phyloP scores from a whole-genome alignment of 2,329 filamentous ascomycete genomes.

The Arthroderma sp. region DNA sequence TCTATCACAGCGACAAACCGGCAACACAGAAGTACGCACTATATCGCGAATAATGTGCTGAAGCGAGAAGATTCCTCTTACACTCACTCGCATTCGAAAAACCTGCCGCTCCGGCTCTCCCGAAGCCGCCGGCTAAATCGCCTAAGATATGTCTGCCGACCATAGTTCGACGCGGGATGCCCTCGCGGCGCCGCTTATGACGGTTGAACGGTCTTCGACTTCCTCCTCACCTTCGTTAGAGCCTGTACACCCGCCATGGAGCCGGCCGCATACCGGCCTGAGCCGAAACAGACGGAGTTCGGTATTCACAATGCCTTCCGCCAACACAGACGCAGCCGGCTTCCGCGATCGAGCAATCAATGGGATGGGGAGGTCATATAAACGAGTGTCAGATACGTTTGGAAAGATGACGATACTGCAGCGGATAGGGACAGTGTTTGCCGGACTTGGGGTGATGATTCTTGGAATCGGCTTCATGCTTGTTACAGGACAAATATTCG shows the following conservation, averaged over 20 bases:
- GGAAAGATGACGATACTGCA: constrained; percentile 43
- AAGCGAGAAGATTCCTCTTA: not conserved
- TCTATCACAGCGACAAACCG: not conserved
- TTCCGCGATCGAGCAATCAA: constrained; percentile 31
- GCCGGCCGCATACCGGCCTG: constrained; percentile 31
- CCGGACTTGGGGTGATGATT: constrained; percentile 40
- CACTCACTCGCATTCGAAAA: not conserved
- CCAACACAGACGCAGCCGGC: constrained; percentile 13
- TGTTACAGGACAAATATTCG: constrained; percentile 71
- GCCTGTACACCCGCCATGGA: constrained; percentile 41
- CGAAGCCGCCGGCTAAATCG: constrained; percentile 1
- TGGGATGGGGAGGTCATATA: constrained; percentile 25
- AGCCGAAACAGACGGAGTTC: constrained; percentile 26
- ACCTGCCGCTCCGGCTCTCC: not conserved
- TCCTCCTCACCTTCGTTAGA: constrained; percentile 37
- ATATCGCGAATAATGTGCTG: constrained; percentile 1
- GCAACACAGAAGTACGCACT: not conserved
- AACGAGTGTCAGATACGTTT: constrained; percentile 25
- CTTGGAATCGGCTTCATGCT: constrained; percentile 58
- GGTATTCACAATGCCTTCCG: constrained; percentile 24
- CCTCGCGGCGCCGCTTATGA: constrained; percentile 28
- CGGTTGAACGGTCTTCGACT: constrained; percentile 7
- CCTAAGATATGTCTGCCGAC: constrained; percentile 34
- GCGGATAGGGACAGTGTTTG: constrained; percentile 45
- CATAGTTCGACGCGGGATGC: constrained; percentile 43